Evolutionary conservation across 1,284 basidiomycete genomes (phyloP), one percentile per base, ranked within the genome.

Genomic region (Rhodotorula sp.): DNA sequence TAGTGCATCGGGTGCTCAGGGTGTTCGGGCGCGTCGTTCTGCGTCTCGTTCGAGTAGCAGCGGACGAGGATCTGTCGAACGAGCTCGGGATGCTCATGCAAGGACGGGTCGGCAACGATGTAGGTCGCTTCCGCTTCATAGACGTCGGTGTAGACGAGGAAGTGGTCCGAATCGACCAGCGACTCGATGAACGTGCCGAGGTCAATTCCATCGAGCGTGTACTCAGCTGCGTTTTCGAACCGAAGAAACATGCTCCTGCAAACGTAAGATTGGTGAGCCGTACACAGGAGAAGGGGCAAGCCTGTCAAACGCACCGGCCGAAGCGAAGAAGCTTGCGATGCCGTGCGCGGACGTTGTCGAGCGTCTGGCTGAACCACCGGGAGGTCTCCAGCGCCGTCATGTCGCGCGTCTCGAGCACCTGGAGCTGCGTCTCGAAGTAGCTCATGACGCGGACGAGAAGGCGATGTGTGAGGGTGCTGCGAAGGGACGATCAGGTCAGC

Each of bases 211-310:
- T 93, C 90, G 44, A 99, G 84, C 61, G 85, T 86, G 79, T 97
- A 99, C 81, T 99, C 96, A 1, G 94, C 91, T 1, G 94, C 93
- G 80, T 98, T 98, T 78, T 91, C 91, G 81, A 97, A 95, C 52
- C 92, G 87, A 76, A 91, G 89, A 26, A 81, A 77, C 70, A 83
- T 80, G 50, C 81, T 79, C 67, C 81, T 75, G 77, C 76, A 13
- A 30, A 7, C 11, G 6, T 11, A 15, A 8, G 13, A 7, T 1
- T 4, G 15, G 48, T 44, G 8, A 30, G 34, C n/a, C 1, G 3
- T 1, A 13, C n/a, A 2, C 40, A 11, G 26, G n/a, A n/a, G n/a
- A n/a, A 2, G 7, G 44, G 13, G 1, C n/a, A 34, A 24, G 0
- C 24, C 31, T 16, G 2, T 11, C 13, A 7, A 40, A 74, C 83